Evolutionary conservation across 176 grass and related monocot species (phyloP).

Genomic region (Pharus latifolius): DNA sequence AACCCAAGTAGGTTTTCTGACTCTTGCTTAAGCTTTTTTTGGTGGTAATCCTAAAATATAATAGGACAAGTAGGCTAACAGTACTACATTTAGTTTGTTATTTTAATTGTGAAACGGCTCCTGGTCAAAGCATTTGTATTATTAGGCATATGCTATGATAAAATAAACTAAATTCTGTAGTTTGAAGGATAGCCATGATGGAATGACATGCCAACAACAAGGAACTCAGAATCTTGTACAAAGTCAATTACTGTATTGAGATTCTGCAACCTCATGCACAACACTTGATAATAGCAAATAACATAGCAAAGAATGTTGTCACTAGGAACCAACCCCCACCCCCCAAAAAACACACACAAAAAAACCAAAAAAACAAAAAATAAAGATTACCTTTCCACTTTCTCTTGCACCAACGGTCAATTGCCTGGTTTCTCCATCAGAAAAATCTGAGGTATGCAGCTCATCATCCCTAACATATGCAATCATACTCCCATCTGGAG

Average conservation of each 20-base stretch:
- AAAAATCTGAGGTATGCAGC: constrained; percentile 55
- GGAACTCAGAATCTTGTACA: background rate
- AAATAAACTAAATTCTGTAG: background rate
- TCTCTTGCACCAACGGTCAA: constrained; percentile 70
- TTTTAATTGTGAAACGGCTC: background rate
- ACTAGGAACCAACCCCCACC: too few relatives aligned
- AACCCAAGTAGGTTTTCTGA: background rate
- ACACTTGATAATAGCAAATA: background rate
- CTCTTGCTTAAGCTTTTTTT: background rate
- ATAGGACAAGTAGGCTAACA: background rate
- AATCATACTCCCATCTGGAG: constrained; percentile 86
- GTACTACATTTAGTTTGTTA: background rate
- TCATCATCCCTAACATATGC: constrained; percentile 88
- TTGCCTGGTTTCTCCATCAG: constrained; percentile 51
- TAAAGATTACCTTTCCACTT: constrained; percentile 66
- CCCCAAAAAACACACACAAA: background rate
- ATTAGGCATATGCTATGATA: background rate
- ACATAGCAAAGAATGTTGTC: background rate
- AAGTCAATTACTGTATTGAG: background rate
- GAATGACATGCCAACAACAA: background rate
- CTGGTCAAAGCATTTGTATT: background rate
- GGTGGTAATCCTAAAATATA: background rate
- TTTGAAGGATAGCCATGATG: background rate
- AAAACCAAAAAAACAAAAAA: background rate
- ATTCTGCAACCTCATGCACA: background rate